Conservation (phyloP, 163 green algal species). For the Chlorella variabilis region DNA sequence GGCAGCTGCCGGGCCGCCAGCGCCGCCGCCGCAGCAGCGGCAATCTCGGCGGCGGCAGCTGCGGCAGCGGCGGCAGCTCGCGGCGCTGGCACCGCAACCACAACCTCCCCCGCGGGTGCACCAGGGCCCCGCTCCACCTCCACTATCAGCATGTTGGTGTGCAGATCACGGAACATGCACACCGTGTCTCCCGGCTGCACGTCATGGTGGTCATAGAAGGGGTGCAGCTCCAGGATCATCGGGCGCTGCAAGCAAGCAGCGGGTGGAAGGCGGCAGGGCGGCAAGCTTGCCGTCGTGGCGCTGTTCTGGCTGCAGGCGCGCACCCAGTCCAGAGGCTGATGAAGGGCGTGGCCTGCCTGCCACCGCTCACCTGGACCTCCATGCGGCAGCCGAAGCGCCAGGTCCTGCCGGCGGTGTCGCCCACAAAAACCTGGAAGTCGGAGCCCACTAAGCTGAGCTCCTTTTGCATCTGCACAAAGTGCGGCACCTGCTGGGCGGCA, state of each 20-base stretch:
- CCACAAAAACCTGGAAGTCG: neutral
- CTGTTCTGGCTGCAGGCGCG: too few species aligned
- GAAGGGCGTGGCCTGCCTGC: too few species aligned
- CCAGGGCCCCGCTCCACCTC: neutral
- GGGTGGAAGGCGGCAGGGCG: too few species aligned
- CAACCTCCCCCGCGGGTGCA: too few species aligned
- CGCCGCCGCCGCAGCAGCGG: too few species aligned
- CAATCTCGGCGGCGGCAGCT: neutral
- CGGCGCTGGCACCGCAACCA: neutral
- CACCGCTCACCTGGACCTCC: too few species aligned
- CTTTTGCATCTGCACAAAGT: neutral
- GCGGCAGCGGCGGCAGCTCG: neutral
- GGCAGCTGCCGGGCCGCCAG: neutral
- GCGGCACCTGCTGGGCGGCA: neutral
- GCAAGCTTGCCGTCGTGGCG: too few species aligned
- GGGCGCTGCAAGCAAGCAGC: too few species aligned
- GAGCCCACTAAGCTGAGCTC: neutral
- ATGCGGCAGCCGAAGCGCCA: conserved; percentile 12
- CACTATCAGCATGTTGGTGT: conserved; percentile 1
- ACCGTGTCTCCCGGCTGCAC: conserved; percentile 4
- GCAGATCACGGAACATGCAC: neutral
- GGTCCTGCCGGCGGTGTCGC: neutral
- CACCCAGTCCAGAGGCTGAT: too few species aligned
- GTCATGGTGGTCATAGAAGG: conserved; percentile 10
- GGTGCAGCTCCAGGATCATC: conserved; percentile 9